A percentile compares a stretch with the other conserved stretches of the same genome.
These are phyloP conservation scores for Elaphomyces granulatus DNA, from an alignment of 495 filamentous ascomycete species.

Conservation along the genomic window DNA sequence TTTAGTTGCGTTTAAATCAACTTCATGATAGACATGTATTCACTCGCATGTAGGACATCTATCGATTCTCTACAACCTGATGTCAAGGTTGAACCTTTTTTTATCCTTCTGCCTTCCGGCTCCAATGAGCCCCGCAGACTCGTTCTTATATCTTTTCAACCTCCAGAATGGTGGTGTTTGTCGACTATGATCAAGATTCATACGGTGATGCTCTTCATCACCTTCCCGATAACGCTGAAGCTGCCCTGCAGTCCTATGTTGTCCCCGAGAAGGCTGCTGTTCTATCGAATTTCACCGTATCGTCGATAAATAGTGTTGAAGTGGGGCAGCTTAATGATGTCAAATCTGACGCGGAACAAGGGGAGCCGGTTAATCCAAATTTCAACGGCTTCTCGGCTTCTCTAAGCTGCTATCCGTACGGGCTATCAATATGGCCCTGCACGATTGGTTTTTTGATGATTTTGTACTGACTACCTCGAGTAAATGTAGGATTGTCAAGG, in stretches of 20 bases:
- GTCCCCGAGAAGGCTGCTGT: constrained; percentile 7
- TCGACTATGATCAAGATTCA: constrained; percentile 28
- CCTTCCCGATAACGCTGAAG: constrained; percentile 8
- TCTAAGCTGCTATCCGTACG: constrained; percentile 83
- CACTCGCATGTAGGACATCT: too few species aligned
- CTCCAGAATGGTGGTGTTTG: constrained; percentile 36
- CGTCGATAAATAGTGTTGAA: constrained; percentile 6
- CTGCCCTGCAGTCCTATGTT: constrained; percentile 8
- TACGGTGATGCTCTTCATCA: constrained; percentile 14
- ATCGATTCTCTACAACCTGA: too few species aligned
- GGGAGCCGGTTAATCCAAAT: constrained; percentile 54
- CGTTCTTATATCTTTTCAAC: too few species aligned
- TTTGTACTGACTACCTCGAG: too few species aligned
- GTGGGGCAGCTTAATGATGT: constrained; percentile 2
- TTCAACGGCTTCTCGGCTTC: constrained; percentile 57
- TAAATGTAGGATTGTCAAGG: constrained; percentile 60
- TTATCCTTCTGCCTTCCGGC: too few species aligned
- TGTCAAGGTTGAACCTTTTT: too few species aligned
- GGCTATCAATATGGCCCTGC: constrained; percentile 7
- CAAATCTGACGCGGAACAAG: too few species aligned
- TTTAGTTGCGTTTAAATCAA: too few species aligned
- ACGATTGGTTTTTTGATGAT: constrained; percentile 4
- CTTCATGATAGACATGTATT: too few species aligned
- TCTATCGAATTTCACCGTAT: neutral
- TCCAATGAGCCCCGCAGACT: too few species aligned